Evolutionary conservation across 495 filamentous ascomycete genomes (phyloP).

Genomic region (Neurospora hispaniola): DNA sequence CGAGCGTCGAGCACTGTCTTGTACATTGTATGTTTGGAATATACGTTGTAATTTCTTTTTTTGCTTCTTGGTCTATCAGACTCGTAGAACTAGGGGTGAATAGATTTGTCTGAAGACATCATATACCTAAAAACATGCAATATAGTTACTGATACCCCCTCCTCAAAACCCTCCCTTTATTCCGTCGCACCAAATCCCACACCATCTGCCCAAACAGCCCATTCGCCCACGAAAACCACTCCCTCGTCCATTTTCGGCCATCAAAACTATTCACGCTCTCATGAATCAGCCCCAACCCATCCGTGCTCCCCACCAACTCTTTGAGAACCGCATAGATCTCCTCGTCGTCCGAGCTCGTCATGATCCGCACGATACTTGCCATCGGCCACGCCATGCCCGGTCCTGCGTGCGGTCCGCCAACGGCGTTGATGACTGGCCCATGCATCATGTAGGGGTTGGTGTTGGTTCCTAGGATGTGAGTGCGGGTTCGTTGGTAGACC

Average conservation of each 20-base stretch:
- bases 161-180: conserved; percentile 19
- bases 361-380: conserved; percentile 38
- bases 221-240: conserved; percentile 64
- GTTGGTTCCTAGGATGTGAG: conserved; percentile 30
- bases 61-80: not conserved
- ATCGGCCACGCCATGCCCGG: conserved; percentile 51
- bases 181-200: conserved; percentile 41
- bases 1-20: not conserved
- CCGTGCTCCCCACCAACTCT: conserved; percentile 41
- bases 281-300: conserved; percentile 49
- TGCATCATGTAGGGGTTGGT: conserved; percentile 48
- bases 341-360: conserved; percentile 31
- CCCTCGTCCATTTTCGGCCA: conserved; percentile 43
- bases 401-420: conserved; percentile 47
- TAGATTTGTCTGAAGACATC: too few relatives aligned
- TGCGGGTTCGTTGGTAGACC: conserved; percentile 42
- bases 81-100: not conserved
- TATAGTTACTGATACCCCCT: conserved; percentile 33
- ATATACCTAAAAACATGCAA: too few relatives aligned
- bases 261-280: conserved; percentile 49
- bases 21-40: too few relatives aligned
- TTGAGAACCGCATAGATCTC: conserved; percentile 39
- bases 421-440: conserved; percentile 40
- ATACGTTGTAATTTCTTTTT: not conserved
- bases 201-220: conserved; percentile 59